Percentiles rank a stretch among this genome's conserved stretches.
phyloP scores from a whole-genome alignment of 192 early-diverging fungal species.

The Mortierella hygrophila region DNA sequence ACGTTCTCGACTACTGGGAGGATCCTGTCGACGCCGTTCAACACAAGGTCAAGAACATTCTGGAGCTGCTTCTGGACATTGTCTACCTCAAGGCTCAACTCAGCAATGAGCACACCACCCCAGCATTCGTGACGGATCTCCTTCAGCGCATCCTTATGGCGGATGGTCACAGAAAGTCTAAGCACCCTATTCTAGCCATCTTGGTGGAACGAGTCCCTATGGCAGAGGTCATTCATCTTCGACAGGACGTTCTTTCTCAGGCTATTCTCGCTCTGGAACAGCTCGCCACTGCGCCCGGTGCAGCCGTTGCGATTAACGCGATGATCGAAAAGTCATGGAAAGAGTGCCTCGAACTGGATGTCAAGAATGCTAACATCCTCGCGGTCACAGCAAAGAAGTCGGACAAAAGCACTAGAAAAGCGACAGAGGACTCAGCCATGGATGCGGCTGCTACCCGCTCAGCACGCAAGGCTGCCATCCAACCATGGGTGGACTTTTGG shows the following conservation, averaged over 20 bases:
- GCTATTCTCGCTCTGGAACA: slow-evolving; percentile 57
- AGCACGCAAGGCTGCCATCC: slow-evolving; percentile 38
- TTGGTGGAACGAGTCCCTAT: slow-evolving; percentile 68
- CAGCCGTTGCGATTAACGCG: slow-evolving; percentile 52
- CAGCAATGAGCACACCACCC: slow-evolving; percentile 18
- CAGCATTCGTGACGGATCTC: slow-evolving; percentile 66
- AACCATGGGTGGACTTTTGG: slow-evolving; percentile 68
- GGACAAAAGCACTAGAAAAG: neutral
- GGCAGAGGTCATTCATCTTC: slow-evolving; percentile 63
- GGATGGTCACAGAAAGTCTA: slow-evolving; percentile 86
- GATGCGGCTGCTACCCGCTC: neutral
- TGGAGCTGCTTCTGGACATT: slow-evolving; percentile 78
- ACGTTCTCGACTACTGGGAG: slow-evolving; percentile 88
- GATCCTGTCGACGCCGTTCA: slow-evolving; percentile 88
- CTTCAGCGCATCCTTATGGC: slow-evolving; percentile 77
- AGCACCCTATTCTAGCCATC: slow-evolving; percentile 83
- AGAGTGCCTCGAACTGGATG: slow-evolving; percentile 39
- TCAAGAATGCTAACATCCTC: slow-evolving; percentile 17
- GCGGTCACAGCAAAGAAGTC: neutral
- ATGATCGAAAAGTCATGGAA: slow-evolving; percentile 53
- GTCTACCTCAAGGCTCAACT: slow-evolving; percentile 55
- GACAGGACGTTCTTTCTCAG: slow-evolving; percentile 71
- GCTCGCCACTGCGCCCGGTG: slow-evolving; percentile 55
- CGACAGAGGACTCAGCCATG: neutral
- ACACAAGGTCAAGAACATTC: slow-evolving; percentile 76